Evolutionary conservation across 345 rosid species (phyloP), one percentile per base, ranked within the genome.

Genomic region (Eucalyptus decipiens): DNA sequence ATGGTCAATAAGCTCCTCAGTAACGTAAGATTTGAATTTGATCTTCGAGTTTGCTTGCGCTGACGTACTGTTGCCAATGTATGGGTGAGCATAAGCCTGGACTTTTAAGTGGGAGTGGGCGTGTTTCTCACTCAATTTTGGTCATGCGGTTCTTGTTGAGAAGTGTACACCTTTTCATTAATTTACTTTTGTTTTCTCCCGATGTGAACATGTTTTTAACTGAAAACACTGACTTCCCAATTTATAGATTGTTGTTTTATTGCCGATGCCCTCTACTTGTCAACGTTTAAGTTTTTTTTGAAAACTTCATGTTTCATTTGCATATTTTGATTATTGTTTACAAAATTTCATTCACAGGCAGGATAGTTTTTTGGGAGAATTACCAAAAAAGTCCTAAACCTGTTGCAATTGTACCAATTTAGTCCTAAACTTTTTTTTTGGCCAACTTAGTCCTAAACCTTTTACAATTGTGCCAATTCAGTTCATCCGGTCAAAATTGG

Each of bases 1-100:
- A 97, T 97, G 89, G 99, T 97, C 91, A 97, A 97, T 86, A 91
- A 92, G 89, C 96, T 97, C 91, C 98, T 97, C 80, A 90, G 91
- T 72, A 96, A 95, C 89, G 97, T 97, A 93, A 19, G 24, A 52
- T 72, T 34, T 18, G 81, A 72, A 18, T 28, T n/a, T 50, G 11
- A 32, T 43, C 43, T 13, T 40, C 9, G 11, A 43, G 32, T 72
- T 28, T 51, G 6, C 54, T 86, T 89, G 19, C 62, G 80, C 52
- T 65, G 45, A 49, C 32, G 48, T 11, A 60, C 28, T 87, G 86
- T 45, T 37, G 50, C 49, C 56, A 21, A 81, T 48, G 54, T n/a
- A 5, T 23, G 14, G 24, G 43, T 72, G 81, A 72, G 81, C 81
- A 19, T 34, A 18, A 4, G 21, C 81, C 81, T 72, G 21, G 45